Evolutionary conservation across 805 yeast genomes (phyloP).

Genomic region (Candida schatavii): DNA sequence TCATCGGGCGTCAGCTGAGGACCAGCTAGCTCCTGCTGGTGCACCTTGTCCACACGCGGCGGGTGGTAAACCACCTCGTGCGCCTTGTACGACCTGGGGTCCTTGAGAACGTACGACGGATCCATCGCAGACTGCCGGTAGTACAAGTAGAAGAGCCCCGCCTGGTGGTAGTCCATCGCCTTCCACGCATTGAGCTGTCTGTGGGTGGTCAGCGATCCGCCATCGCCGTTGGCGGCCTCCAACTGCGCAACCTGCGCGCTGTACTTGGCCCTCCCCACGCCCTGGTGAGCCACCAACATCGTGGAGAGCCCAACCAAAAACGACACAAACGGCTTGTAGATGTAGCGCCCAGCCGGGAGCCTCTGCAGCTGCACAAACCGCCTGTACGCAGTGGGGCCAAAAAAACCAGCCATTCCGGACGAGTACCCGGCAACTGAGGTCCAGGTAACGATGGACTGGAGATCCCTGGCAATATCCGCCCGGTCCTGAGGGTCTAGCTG

Average conservation of each 20-base stretch:
- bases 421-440: constrained; percentile 25
- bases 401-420: constrained; percentile 25
- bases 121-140: constrained; percentile 50
- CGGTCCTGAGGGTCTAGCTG: constrained; percentile 31
- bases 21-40: no score
- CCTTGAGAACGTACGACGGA: constrained; percentile 50
- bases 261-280: constrained; percentile 22
- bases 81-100: constrained; percentile 46
- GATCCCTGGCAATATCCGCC: constrained; percentile 25
- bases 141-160: constrained; percentile 42
- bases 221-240: constrained; percentile 11
- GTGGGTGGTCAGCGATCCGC: constrained; percentile 4
- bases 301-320: constrained; percentile 27
- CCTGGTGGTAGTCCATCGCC: constrained; percentile 33
- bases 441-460: constrained; percentile 21
- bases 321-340: constrained; percentile 34
- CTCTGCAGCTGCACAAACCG: not conserved
- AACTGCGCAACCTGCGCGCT: constrained; percentile 15
- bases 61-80: constrained; percentile 5
- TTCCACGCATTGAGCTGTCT: constrained; percentile 31
- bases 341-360: constrained; percentile 8
- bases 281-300: constrained; percentile 24
- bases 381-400: constrained; percentile 28
- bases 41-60: not conserved
- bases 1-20: no score